Base-by-base conservation (phyloP, 2,329 filamentous ascomycete species). In the Trichophyton equinum region DNA sequence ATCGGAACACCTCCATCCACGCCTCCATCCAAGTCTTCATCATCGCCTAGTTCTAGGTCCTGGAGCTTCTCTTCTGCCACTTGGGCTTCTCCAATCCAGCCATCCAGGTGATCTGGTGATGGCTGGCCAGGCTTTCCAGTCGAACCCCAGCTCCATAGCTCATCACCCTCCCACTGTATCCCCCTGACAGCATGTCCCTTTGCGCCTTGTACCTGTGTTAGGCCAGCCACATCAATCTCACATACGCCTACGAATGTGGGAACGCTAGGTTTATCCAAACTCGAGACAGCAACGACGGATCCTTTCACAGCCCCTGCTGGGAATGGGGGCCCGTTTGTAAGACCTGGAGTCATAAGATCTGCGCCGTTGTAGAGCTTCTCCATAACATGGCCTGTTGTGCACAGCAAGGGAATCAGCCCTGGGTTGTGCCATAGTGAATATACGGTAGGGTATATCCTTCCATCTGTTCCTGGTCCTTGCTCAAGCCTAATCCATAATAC, bases 371-470 rank as follows among this genome's bases (percentile, higher is more conserved):
- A 81, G 7, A 88, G 73, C 71, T 86, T 87, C 63, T 80, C 76
- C 67, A 87, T 80, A 25, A 83, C 78, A 57, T 76, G 67, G 8
- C 78, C 76, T 3, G 82, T 83, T 0, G 85, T 87, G 65, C 85
- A 80, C n/a, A 88, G 76, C 36, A 88, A 70, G 0, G 85, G 83
- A 0, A 86, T 73, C 13, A 88, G 73, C 33, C 77, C 75, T 2
- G 84, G 77, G 66, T 85, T 83, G 61, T 79, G 78, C 85, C 85
- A 88, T 62, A 87, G 72, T 1, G 85, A 85, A 68, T 87, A 87
- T 2, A 87, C 83, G 53, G 77, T 75, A 3, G 76, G 76, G 61
- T 76, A 77, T 11, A 77, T 64, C 38, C 72, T 71, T 58, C 72
- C 70, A 64, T 76, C 73, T 0, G 73, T 69, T 1, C 72, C 74